Evolutionary conservation across 345 rosid genomes (phyloP).

Genomic region (Gossypium stocksii): DNA sequence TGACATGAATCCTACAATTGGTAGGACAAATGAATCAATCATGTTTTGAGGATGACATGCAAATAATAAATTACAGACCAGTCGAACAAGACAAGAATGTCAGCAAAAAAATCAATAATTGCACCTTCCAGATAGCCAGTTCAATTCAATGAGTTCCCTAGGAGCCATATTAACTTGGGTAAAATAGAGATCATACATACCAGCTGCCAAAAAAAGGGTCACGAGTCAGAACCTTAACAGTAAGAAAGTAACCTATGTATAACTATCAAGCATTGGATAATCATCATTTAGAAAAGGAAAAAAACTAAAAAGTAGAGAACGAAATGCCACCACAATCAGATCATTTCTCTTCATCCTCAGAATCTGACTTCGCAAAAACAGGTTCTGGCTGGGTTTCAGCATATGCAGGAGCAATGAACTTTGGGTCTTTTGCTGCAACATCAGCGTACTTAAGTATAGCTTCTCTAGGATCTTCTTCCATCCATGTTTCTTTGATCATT

Average conservation of each 20-base stretch:
- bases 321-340: neutral
- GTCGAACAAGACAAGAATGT: neutral
- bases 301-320: neutral
- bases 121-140: neutral
- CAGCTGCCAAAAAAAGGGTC: neutral
- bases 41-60: neutral
- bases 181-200: neutral
- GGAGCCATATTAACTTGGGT: neutral
- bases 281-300: neutral
- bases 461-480: slow-evolving; percentile 99
- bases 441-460: slow-evolving; percentile 93
- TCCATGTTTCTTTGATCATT: slow-evolving; percentile 99
- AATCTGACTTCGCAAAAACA: slow-evolving; percentile 77
- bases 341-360: slow-evolving; percentile 74
- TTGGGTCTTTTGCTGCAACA: slow-evolving; percentile 83
- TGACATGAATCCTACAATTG: neutral
- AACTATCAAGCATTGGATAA: neutral
- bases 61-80: slow-evolving; percentile 11
- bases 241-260: neutral
- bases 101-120: neutral
- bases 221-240: neutral
- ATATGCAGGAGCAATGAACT: slow-evolving; percentile 95
- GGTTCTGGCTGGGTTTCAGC: slow-evolving; percentile 85
- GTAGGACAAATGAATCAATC: neutral
- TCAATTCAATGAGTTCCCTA: neutral